Base-by-base conservation (phyloP, 805 yeast species). In the Tanozyma kutaoensis region DNA sequence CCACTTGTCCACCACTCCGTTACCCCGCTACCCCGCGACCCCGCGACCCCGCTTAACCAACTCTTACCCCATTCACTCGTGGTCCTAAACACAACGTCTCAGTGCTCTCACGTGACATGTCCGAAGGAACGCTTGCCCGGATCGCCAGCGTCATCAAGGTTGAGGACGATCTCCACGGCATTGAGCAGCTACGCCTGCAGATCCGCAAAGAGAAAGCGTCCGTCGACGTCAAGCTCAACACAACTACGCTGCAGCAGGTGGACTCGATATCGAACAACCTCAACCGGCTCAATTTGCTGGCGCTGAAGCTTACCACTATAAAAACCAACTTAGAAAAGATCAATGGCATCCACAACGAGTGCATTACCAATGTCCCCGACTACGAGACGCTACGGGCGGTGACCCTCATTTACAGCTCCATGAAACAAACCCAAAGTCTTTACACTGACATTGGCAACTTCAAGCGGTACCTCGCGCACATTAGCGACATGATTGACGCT, bases 301-400 rank as follows among this genome's bases (percentile, higher is more conserved):
- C 46, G 38, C 52, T 19, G 29, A 57, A 46, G 32, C 45, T 45
- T 26, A 52, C 35, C 35, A 41, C 46, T 13, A 58, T 68, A 22
- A 61, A 64, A 31, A 39, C 40, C 5, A 52, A 51, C 24, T 51
- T 66, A 26, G 52, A 48, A 19, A 49, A 44, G 24, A 50, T 68
- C 24, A 67, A 76, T 24, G 59, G 62, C 32, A 54, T 74, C 5
- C 67, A 76, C 29, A 51, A 51, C n/a, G 75, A 70, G 15, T 69
- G 77, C 12, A 60, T 67, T 16, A 58, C 68, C 8, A 61, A 76
- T 7, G 75, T 81, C 14, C 61, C 66, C 13, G 69, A 76, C 29
- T 85, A 81, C 48, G 77, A 71, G 26, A 58, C 77, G 21, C 75
- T 86, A 25, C 69, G 72, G 43, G 62, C 66, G 32, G 69, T 84